Evolutionary conservation across 1,284 basidiomycete genomes (phyloP).

Genomic region (Porogramme epimiltina): DNA sequence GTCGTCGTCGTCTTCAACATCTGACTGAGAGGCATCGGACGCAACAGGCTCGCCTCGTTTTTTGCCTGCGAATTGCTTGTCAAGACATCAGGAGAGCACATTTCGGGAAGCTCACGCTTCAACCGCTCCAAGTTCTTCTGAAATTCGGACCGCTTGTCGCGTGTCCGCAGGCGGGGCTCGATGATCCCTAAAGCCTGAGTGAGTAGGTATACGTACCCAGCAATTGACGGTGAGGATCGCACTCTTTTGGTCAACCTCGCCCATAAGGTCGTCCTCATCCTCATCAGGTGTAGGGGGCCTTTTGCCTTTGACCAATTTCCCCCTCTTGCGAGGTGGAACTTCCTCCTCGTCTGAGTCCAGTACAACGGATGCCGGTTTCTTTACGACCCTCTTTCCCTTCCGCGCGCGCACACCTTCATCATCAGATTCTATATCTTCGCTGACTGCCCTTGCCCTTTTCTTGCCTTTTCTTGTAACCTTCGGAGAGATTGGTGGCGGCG

Average conservation of each 20-base stretch:
- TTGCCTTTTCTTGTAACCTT: conserved; percentile 30
- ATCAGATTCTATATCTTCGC: conserved; percentile 11
- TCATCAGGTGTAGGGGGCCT: conserved; percentile 47
- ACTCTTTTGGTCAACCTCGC: conserved; percentile 65
- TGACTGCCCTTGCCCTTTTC: conserved; percentile 23
- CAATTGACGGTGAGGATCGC: no score
- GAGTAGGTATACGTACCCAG: not conserved
- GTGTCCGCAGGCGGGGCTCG: conserved; percentile 58
- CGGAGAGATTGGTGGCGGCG: conserved; percentile 32
- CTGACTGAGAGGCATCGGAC: conserved; percentile 35
- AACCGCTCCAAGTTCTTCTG: conserved; percentile 67
- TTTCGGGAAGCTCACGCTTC: conserved; percentile 57
- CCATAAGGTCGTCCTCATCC: conserved; percentile 44
- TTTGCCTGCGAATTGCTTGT: conserved; percentile 43
- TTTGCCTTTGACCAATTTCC: conserved; percentile 49
- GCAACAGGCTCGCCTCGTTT: conserved; percentile 44
- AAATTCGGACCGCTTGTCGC: conserved; percentile 59
- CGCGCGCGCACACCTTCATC: conserved; percentile 22
- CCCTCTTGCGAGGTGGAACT: conserved; percentile 29
- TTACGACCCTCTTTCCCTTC: conserved; percentile 27
- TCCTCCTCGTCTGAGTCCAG: conserved; percentile 28
- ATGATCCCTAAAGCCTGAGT: conserved; percentile 53
- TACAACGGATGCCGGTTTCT: conserved; percentile 16
- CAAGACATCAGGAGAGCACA: no score
- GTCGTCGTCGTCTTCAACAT: conserved; percentile 38